Base-by-base conservation (phyloP, 75 land plant genomes). In the Gnetum montanum region DNA sequence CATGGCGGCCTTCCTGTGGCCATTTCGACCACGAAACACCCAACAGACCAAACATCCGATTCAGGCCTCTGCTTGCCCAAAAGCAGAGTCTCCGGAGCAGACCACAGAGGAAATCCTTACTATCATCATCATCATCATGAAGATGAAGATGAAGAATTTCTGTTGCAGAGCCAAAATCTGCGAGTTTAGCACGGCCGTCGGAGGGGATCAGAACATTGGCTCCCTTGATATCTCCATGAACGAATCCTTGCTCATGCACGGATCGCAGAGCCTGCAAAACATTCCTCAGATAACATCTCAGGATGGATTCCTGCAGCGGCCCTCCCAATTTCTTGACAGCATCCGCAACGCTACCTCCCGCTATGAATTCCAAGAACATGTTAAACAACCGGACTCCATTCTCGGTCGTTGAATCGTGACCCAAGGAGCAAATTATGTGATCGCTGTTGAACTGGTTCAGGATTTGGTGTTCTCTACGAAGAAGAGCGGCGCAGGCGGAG, bases 121-220 rank as follows among this genome's bases (percentile, higher is more conserved):
- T 19, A 57, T 26, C n/a, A 18, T 69, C 35, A 61, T 66, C 12
- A 73, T 31, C 27, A 72, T 67, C 30, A 74, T n/a, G n/a, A n/a
- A n/a, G n/a, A n/a, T n/a, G n/a, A n/a, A n/a, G n/a, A n/a, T n/a
- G n/a, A n/a, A n/a, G n/a, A 74, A 34, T 62, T 67, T 19, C 68
- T 48, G n/a, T 73, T 20, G 97, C 80, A 0, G 90, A 67, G 1
- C 98, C 98, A 44, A 93, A 89, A 49, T 93, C 98, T 2, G 87
- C 84, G 6, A 93, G 74, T 63, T 93, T 93, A 16, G 70, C 82
- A n/a, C 15, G 35, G 25, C 69, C 72, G 1, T 36, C 4, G n/a
- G 47, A 7, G 3, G 79, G 84, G 22, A 75, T 33, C 1, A 88
- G 69, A 7, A 88, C 66, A 54, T 88, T 88, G 55, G 58, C 58